Evolutionary conservation across 1,284 basidiomycete genomes (phyloP).

Genomic region (Afroboletus lepidellus): DNA sequence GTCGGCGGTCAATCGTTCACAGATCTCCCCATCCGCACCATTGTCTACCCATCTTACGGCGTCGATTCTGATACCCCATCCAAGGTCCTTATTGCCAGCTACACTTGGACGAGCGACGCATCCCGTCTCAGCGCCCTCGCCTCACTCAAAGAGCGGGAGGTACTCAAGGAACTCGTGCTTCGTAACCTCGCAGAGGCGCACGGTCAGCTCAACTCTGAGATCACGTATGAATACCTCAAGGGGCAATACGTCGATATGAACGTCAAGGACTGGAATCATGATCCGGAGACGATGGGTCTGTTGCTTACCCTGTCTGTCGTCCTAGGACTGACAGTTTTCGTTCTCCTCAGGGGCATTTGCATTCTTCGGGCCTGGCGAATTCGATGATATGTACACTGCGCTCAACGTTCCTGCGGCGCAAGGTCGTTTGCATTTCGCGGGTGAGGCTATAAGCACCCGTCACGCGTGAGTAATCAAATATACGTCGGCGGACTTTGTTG

Average conservation of each 20-base stretch:
- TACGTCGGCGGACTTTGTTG: not conserved
- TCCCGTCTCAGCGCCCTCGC: not conserved
- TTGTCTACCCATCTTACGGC: not conserved
- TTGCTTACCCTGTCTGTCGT: not conserved
- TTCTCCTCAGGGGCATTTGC: not conserved
- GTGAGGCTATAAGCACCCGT: slow-evolving; percentile 16
- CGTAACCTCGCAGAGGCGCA: not conserved
- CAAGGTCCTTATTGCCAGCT: not conserved
- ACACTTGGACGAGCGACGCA: not conserved
- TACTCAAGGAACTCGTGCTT: not conserved
- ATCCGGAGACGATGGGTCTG: not conserved
- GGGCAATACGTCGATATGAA: not conserved
- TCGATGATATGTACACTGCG: not conserved
- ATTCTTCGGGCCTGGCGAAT: not conserved
- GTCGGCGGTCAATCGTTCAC: not conserved
- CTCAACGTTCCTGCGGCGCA: slow-evolving; percentile 14
- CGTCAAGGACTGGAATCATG: not conserved
- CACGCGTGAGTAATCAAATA: slow-evolving; percentile 18
- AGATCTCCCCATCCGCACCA: not conserved
- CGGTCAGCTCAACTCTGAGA: not conserved
- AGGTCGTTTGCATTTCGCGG: slow-evolving; percentile 18
- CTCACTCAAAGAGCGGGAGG: not conserved
- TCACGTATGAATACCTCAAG: not conserved
- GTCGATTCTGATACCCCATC: not conserved
- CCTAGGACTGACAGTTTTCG: not conserved